Evolutionary conservation across 208 protist species (phyloP).

Genomic region (Phytomonas sp.): DNA sequence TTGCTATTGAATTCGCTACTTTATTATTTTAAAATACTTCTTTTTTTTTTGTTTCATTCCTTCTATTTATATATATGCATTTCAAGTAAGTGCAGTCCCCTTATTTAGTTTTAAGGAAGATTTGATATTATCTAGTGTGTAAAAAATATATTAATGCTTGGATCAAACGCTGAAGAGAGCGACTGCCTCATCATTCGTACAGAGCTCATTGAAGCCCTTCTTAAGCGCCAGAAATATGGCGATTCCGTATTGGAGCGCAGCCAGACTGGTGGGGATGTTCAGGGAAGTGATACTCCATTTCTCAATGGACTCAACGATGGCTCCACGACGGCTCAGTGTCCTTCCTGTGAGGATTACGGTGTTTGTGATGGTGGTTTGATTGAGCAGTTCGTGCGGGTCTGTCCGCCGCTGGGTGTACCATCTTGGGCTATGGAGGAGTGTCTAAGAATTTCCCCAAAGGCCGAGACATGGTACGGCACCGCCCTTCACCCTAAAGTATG

Average conservation of each 20-base stretch:
- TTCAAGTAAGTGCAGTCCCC: slow-evolving; percentile 1
- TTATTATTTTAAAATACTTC: slow-evolving; percentile 8
- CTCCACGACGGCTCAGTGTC: not conserved
- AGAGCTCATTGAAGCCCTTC: not conserved
- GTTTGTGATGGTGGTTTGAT: not conserved
- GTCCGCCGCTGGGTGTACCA: slow-evolving; percentile 39
- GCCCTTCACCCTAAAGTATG: slow-evolving; percentile 47
- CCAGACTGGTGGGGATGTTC: not conserved
- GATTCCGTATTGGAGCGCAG: not conserved
- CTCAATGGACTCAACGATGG: not conserved
- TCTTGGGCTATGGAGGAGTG: slow-evolving; percentile 84
- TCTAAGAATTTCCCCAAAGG: slow-evolving; percentile 28
- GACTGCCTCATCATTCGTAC: not conserved
- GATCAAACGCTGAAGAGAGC: not conserved
- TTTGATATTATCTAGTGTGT: not conserved
- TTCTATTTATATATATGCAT: slow-evolving; percentile 8
- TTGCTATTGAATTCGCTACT: slow-evolving; percentile 13
- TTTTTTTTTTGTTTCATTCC: slow-evolving; percentile 6
- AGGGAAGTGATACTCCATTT: not conserved
- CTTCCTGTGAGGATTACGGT: not conserved
- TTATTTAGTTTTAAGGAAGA: not conserved
- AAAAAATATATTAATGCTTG: not conserved
- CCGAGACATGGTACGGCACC: slow-evolving; percentile 47
- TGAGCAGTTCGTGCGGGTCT: slow-evolving; percentile 26
- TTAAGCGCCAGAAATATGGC: not conserved